Evolutionary conservation across 345 rosid genomes (phyloP).

Genomic region (thale cress (Arabidopsis thaliana)): TAIR10.1 NC_003070.9:23900501-23901000

Average conservation of each 20-base stretch:
- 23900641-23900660: constrained; percentile 20
- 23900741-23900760: constrained; percentile 71
- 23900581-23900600: background rate
- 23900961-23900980: constrained; percentile 53
- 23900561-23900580: constrained; percentile 13
- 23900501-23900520: constrained; percentile 27
- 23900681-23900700: constrained; percentile 38
- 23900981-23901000: constrained; percentile 61
- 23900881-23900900: background rate
- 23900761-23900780: constrained; percentile 63
- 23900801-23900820: constrained; percentile 84
- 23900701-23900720: background rate
- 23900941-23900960: constrained; percentile 73
- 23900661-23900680: constrained; percentile 21
- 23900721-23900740: constrained; percentile 46
- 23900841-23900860: background rate
- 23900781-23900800: constrained; percentile 62
- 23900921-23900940: constrained; percentile 68
- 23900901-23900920: constrained; percentile 51
- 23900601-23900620: constrained; percentile 26
- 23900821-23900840: constrained; percentile 47
- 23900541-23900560: constrained; percentile 18
- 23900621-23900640: constrained; percentile 12
- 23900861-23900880: background rate
- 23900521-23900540: constrained; percentile 36